Evolutionary conservation across 768 basidiomycete species (phyloP), one percentile per base, ranked within the genome.

Genomic region (Podaxis sp.): DNA sequence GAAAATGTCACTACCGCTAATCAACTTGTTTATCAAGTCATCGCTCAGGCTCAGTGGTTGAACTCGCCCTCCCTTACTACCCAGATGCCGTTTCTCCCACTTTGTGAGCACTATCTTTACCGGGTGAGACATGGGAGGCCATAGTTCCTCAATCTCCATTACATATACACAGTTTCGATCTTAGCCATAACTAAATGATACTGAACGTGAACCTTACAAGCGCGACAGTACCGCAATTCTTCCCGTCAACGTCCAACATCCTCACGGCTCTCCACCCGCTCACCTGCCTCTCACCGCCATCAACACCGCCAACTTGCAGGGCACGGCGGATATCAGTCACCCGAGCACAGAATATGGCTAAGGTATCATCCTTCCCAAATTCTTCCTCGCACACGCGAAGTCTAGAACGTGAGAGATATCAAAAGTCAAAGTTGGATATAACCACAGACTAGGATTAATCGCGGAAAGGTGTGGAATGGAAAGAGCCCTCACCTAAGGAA

Each of bases 271-370:
- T 73, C 81, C 79, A 84, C 10, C 59, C 59, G 1, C 21, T 32
- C 5, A 7, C 10, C 35, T 0, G 7, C 23, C 21, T 21, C 6
- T 21, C n/a, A 44, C 21, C n/a, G 23, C n/a, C 52, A 36, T 2
- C 4, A 11, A 13, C 32, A 21, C n/a, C 27, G 18, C 16, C 28
- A 28, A 14, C 27, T 4, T 35, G 55, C 61, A 72, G 69, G 46
- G 79, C 70, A 25, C 86, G 64, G 59, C 79, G 70, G 32, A 60
- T 60, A 23, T 60, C 59, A 28, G 73, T 73, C 35, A 87, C 63
- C 10, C 79, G 75, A n/a, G 78, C 81, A 67, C 84, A 83, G 66
- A 85, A 86, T 5, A 79, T 72, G 2, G 74, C 80, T n/a, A 85
- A 63, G 48, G 71, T 68, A 58, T 80, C 77, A 65, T 84, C 79